These are phyloP conservation scores for Zymoseptoria tritici DNA, from an alignment of 2,329 filamentous ascomycete genomes.

Conservation along the genomic window DNA sequence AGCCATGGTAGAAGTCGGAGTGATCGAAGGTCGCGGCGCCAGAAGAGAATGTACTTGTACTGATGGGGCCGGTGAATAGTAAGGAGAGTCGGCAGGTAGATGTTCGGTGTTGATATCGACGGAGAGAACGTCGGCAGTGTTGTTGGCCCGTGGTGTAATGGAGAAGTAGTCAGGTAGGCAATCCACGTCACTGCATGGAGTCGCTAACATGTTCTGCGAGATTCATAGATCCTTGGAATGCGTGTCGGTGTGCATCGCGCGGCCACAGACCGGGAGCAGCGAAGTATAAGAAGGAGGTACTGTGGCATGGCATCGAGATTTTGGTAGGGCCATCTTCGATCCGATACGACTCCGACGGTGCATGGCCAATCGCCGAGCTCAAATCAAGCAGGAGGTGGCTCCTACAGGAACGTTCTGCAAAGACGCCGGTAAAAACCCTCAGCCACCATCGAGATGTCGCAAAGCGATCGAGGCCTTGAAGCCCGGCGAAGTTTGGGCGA, in stretches of 20 bases:
- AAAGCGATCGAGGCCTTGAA: neutral
- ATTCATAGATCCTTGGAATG: neutral
- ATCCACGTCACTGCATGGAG: conserved; percentile 1
- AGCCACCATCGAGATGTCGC: neutral
- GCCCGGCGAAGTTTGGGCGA: too few relatives aligned
- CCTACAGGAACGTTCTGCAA: neutral
- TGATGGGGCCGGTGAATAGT: conserved; percentile 8
- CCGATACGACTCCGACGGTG: neutral
- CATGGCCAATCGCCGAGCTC: neutral
- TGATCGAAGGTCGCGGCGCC: conserved; percentile 9
- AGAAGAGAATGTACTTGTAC: conserved; percentile 18
- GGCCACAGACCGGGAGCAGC: neutral
- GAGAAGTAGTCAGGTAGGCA: conserved; percentile 14
- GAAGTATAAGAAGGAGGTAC: neutral
- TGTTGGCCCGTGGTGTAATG: conserved; percentile 8
- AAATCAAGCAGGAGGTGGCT: neutral
- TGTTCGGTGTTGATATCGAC: neutral
- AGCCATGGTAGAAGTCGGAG: conserved; percentile 13
- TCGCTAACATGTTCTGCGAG: conserved; percentile 1
- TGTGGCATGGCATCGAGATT: neutral
- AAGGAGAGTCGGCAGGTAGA: conserved; percentile 10
- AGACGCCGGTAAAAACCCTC: neutral
- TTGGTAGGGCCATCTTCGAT: neutral
- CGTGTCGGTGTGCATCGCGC: neutral
- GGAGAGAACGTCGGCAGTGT: neutral